Evolutionary conservation across 805 yeast genomes (phyloP).

Genomic region (Wickerhamomyces hampshirensis): DNA sequence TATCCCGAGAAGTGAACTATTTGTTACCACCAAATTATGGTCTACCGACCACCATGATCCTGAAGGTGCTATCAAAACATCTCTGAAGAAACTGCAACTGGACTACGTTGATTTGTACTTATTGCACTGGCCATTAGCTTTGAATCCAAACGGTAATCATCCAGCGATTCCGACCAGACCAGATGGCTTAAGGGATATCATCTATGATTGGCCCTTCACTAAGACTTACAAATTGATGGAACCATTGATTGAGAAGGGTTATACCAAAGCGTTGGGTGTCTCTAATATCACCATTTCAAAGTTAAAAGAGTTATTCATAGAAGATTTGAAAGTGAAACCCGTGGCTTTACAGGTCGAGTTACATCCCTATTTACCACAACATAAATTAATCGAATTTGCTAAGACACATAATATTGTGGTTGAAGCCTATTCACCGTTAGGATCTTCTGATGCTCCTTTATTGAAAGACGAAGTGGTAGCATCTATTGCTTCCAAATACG

Average conservation of each 20-base stretch:
- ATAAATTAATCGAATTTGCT: slow-evolving; percentile 46
- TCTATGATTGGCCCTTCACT: slow-evolving; percentile 52
- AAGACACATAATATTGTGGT: slow-evolving; percentile 42
- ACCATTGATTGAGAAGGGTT: slow-evolving; percentile 42
- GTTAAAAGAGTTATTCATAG: slow-evolving; percentile 52
- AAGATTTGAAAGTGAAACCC: slow-evolving; percentile 51
- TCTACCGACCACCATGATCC: slow-evolving; percentile 39
- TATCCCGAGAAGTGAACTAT: slow-evolving; percentile 57
- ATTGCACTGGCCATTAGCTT: slow-evolving; percentile 75
- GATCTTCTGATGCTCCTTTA: slow-evolving; percentile 38
- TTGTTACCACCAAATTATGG: slow-evolving; percentile 70
- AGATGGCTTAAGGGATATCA: slow-evolving; percentile 36
- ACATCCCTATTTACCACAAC: slow-evolving; percentile 50
- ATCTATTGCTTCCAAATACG: slow-evolving; percentile 42
- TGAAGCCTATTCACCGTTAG: slow-evolving; percentile 48
- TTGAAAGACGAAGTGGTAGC: slow-evolving; percentile 32
- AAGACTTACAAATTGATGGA: slow-evolving; percentile 18
- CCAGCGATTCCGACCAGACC: slow-evolving; percentile 32
- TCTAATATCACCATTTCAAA: slow-evolving; percentile 65
- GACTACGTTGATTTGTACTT: slow-evolving; percentile 76
- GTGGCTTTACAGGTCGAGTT: slow-evolving; percentile 53
- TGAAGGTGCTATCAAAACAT: slow-evolving; percentile 47
- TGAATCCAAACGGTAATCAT: slow-evolving; percentile 26
- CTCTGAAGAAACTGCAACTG: slow-evolving; percentile 56
- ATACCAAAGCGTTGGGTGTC: slow-evolving; percentile 67